A percentile compares a stretch with the other conserved stretches of the same genome.
phyloP scores from a whole-genome alignment of 371 early-diverging fungal species.

The Mortierella sp. region DNA sequence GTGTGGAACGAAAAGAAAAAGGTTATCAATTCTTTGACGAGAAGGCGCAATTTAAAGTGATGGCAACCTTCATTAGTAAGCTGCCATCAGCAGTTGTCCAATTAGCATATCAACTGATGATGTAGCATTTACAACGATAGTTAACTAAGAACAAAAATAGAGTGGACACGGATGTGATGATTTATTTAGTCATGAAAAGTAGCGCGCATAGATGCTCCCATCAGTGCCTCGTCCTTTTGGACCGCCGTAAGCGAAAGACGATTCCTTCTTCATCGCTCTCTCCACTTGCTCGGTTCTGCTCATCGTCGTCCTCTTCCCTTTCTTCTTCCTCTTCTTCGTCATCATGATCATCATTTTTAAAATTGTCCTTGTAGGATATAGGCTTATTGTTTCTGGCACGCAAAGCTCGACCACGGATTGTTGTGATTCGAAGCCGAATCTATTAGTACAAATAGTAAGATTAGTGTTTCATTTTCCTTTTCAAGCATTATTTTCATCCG shows the following conservation, averaged over 20 bases:
- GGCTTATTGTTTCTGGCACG: conserved; percentile 23
- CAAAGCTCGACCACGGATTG: conserved; percentile 24
- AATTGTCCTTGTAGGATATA: conserved; percentile 29
- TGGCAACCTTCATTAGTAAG: too few relatives aligned
- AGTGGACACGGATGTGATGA: too few relatives aligned
- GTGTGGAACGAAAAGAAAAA: too few relatives aligned
- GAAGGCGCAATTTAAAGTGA: too few relatives aligned
- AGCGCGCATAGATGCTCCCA: neutral
- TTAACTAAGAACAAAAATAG: too few relatives aligned
- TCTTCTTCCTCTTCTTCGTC: conserved; percentile 13
- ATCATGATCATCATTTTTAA: conserved; percentile 4
- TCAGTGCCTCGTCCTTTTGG: conserved; percentile 41
- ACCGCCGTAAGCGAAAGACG: conserved; percentile 24
- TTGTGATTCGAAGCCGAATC: conserved; percentile 13
- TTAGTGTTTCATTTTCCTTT: neutral
- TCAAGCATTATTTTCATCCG: too few relatives aligned
- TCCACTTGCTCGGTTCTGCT: conserved; percentile 18
- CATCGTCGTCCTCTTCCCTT: conserved; percentile 7
- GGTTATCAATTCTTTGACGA: too few relatives aligned
- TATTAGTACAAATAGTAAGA: neutral
- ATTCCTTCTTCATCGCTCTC: conserved; percentile 26
- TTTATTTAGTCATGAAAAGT: too few relatives aligned
- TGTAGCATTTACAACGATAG: too few relatives aligned
- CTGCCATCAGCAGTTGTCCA: too few relatives aligned
- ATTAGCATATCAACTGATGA: too few relatives aligned